These are phyloP conservation scores for Clausena lansium DNA, from an alignment of 345 rosid species.

Conservation along the genomic window DNA sequence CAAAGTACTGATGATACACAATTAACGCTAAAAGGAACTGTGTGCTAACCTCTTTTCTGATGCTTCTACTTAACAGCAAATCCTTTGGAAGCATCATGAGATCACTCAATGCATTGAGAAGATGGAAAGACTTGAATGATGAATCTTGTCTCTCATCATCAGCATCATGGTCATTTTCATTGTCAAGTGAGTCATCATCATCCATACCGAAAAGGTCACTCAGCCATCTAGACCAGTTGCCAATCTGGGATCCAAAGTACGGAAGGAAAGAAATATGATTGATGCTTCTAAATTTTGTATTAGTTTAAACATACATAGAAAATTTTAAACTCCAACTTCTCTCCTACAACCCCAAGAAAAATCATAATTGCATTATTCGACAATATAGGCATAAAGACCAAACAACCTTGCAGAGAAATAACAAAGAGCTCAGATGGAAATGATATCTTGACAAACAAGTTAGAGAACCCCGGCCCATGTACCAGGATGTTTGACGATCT, in stretches of 20 bases:
- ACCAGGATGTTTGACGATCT: neutral
- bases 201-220: constrained; percentile 80
- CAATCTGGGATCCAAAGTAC: constrained; percentile 54
- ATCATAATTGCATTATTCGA: constrained; percentile 8
- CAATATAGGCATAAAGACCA: neutral
- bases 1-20: neutral
- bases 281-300: neutral
- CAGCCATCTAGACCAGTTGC: constrained; percentile 98
- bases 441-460: neutral
- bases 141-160: constrained; percentile 37
- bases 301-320: neutral
- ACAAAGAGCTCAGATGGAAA: neutral
- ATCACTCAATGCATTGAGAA: constrained; percentile 86
- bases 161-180: constrained; percentile 37
- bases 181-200: constrained; percentile 45
- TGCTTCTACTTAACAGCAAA: constrained; percentile 65
- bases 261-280: neutral
- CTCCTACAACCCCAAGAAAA: neutral
- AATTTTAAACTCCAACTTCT: neutral
- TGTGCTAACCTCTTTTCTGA: constrained; percentile 72
- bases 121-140: constrained; percentile 73
- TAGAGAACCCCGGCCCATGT: neutral
- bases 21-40: neutral
- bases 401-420: neutral
- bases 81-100: constrained; percentile 99